These are phyloP conservation scores for Aspergillus hiratsukae DNA, from an alignment of 2,329 filamentous ascomycete species.

Conservation along the genomic window DNA sequence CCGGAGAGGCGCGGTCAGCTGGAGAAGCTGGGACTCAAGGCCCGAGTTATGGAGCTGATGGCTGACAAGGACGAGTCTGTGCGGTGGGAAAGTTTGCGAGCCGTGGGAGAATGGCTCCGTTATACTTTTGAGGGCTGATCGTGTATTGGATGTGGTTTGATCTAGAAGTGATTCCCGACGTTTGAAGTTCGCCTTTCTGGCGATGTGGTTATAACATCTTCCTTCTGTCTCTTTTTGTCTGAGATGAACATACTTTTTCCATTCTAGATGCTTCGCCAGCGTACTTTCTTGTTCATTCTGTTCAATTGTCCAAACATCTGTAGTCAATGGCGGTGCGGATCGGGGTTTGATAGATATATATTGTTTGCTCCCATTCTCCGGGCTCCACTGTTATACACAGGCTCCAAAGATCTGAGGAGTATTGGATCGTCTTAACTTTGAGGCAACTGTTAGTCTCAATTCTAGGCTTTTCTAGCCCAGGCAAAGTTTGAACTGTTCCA, in stretches of 20 bases:
- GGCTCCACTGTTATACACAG: too few relatives aligned
- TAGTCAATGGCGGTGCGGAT: not conserved
- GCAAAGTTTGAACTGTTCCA: not conserved
- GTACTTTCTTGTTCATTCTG: constrained; percentile 1
- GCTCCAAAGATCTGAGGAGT: too few relatives aligned
- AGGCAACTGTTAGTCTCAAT: not conserved
- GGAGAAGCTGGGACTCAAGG: constrained; percentile 81
- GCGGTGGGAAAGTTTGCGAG: constrained; percentile 85
- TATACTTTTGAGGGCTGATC: constrained; percentile 58
- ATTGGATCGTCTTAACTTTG: not conserved
- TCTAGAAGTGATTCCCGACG: constrained; percentile 6
- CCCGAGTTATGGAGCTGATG: constrained; percentile 90
- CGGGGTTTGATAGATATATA: not conserved
- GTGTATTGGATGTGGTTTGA: constrained; percentile 9
- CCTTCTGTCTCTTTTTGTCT: not conserved
- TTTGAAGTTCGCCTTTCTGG: not conserved
- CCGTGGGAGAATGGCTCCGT: constrained; percentile 72
- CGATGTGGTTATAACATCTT: not conserved
- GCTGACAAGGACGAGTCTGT: constrained; percentile 81
- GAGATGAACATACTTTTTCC: constrained; percentile 2
- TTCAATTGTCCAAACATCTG: constrained; percentile 6
- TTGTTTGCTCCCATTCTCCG: not conserved
- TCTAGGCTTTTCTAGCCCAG: not conserved
- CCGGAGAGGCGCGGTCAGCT: constrained; percentile 76
- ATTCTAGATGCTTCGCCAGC: constrained; percentile 9